These are phyloP conservation scores for Irpex rosettiformis DNA, from an alignment of 1,284 basidiomycete genomes.

Conservation along the genomic window DNA sequence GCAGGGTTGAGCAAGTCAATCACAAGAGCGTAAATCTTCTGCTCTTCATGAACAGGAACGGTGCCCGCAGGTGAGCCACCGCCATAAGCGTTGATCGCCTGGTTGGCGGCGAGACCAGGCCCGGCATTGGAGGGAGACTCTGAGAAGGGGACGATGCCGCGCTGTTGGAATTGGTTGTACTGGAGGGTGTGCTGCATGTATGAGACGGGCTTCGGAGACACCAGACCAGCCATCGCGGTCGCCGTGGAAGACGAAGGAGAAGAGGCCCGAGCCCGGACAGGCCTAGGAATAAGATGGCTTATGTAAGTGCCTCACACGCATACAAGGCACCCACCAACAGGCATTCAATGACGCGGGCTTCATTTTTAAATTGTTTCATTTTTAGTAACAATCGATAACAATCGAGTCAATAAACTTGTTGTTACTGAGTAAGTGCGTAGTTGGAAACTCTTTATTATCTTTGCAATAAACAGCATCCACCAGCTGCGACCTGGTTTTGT, in stretches of 20 bases:
- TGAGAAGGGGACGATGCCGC: slow-evolving; percentile 22
- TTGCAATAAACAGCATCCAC: no score
- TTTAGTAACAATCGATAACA: no score
- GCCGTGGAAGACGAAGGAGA: no score
- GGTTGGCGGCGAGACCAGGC: slow-evolving; percentile 47
- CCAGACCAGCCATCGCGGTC: slow-evolving; percentile 48
- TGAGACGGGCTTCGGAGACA: slow-evolving; percentile 61
- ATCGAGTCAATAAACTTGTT: no score
- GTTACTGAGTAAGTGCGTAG: no score
- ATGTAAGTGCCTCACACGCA: not conserved
- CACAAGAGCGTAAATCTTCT: slow-evolving; percentile 80
- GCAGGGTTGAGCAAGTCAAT: slow-evolving; percentile 79
- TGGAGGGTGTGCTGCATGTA: slow-evolving; percentile 52
- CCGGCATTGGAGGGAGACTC: slow-evolving; percentile 33
- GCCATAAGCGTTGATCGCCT: slow-evolving; percentile 38
- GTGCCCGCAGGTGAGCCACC: slow-evolving; percentile 22
- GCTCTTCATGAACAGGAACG: slow-evolving; percentile 57
- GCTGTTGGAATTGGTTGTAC: slow-evolving; percentile 46
- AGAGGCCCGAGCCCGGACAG: not conserved
- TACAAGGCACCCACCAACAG: not conserved
- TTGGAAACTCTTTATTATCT: no score
- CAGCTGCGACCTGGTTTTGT: no score
- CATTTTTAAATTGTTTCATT: no score
- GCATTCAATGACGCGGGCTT: no score
- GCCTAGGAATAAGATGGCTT: no score